phyloP scores from a whole-genome alignment of 176 grass and related monocot species.

The Cocos nucifera region DNA sequence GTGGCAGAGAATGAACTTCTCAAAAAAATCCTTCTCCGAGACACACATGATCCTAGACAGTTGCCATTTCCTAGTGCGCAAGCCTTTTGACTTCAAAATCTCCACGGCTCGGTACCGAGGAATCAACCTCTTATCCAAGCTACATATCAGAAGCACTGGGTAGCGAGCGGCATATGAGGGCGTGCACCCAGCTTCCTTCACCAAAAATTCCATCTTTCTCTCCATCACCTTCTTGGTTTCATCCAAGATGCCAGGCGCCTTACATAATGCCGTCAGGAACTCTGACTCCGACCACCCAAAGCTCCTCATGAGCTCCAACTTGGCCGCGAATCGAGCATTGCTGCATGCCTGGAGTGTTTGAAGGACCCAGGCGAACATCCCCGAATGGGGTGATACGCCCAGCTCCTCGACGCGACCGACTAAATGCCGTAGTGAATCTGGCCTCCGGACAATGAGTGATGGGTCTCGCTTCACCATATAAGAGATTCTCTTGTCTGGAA shows the following conservation, averaged over 20 bases:
- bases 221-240: constrained; percentile 18
- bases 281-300: constrained; percentile 32
- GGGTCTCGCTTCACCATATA: neutral
- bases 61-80: constrained; percentile 1
- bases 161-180: constrained; percentile 6
- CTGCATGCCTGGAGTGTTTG: neutral
- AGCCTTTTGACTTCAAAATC: constrained; percentile 30
- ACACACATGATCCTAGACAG: constrained; percentile 7
- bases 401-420: constrained; percentile 20
- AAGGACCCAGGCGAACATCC: constrained; percentile 35
- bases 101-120: constrained; percentile 37
- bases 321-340: constrained; percentile 20
- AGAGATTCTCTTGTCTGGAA: constrained; percentile 19
- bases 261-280: constrained; percentile 11
- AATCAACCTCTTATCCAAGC: constrained; percentile 25
- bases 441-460: constrained; percentile 23
- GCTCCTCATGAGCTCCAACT: constrained; percentile 29
- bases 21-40: constrained; percentile 4
- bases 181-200: constrained; percentile 21
- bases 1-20: constrained; percentile 24
- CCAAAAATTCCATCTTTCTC: constrained; percentile 27
- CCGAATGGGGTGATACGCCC: constrained; percentile 23
- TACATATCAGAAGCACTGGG: constrained; percentile 21
- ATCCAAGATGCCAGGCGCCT: constrained; percentile 14
- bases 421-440: neutral